Conservation (phyloP, 257 asterid species). For the Gentiana straminea region DNA sequence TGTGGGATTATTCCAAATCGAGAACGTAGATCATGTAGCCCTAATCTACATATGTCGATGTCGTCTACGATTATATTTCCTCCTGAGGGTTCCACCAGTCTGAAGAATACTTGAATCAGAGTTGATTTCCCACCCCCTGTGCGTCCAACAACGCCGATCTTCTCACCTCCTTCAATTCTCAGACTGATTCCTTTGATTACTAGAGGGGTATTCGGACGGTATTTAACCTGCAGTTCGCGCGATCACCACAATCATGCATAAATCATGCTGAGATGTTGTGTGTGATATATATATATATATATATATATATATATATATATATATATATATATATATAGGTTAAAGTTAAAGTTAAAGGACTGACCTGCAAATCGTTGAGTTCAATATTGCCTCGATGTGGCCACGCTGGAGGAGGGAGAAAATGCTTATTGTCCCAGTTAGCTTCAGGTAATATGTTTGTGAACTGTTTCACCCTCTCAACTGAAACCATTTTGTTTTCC, state of each 20-base stretch:
- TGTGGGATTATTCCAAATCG: conserved; percentile 98
- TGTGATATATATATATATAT: too few species aligned
- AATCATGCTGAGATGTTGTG: too few species aligned
- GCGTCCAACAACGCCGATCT: conserved; percentile 94
- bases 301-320: too few species aligned
- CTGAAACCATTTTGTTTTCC: conserved; percentile 94
- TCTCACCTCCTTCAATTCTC: conserved; percentile 77
- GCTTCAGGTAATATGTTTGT: conserved; percentile 75
- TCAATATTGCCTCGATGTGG: conserved; percentile 63
- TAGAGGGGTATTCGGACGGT: conserved; percentile 82
- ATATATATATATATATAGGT: too few species aligned
- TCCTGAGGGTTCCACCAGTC: conserved; percentile 90
- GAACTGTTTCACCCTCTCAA: conserved; percentile 93
- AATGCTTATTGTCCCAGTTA: conserved; percentile 56
- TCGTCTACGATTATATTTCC: conserved; percentile 69
- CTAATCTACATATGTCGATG: conserved; percentile 57
- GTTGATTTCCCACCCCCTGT: conserved; percentile 99
- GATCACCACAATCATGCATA: conserved; percentile 1
- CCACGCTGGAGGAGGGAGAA: conserved; percentile 67
- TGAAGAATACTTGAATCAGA: conserved; percentile 76
- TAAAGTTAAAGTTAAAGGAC: not conserved
- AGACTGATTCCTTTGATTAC: conserved; percentile 74
- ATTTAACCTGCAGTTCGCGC: conserved; percentile 46
- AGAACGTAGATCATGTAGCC: conserved; percentile 93
- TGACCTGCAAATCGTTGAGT: conserved; percentile 55